These are phyloP conservation scores for apple (Malus domestica) DNA, from an alignment of 306 rosid genomes.

Conservation along the genomic window ASM211411v1 NC_041805.1:19515501-19516000, in stretches of 20 bases:
- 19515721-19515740: slow-evolving; percentile 67
- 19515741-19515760: slow-evolving; percentile 75
- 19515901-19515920: slow-evolving; percentile 13
- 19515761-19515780: slow-evolving; percentile 81
- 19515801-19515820: slow-evolving; percentile 76
- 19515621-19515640: slow-evolving; percentile 56
- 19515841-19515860: neutral
- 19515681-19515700: slow-evolving; percentile 1
- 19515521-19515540: slow-evolving; percentile 75
- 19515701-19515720: neutral
- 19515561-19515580: slow-evolving; percentile 86
- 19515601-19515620: slow-evolving; percentile 76
- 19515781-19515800: slow-evolving; percentile 70
- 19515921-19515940: slow-evolving; percentile 69
- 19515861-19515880: neutral
- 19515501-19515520: neutral
- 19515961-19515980: slow-evolving; percentile 73
- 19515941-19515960: slow-evolving; percentile 64
- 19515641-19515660: slow-evolving; percentile 11
- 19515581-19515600: slow-evolving; percentile 84
- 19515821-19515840: slow-evolving; percentile 7
- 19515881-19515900: neutral
- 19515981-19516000: slow-evolving; percentile 50
- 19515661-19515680: slow-evolving; percentile 3
- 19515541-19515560: slow-evolving; percentile 87